phyloP scores from a whole-genome alignment of 805 yeast genomes.

The Kluyveromyces nonfermentans region DNA sequence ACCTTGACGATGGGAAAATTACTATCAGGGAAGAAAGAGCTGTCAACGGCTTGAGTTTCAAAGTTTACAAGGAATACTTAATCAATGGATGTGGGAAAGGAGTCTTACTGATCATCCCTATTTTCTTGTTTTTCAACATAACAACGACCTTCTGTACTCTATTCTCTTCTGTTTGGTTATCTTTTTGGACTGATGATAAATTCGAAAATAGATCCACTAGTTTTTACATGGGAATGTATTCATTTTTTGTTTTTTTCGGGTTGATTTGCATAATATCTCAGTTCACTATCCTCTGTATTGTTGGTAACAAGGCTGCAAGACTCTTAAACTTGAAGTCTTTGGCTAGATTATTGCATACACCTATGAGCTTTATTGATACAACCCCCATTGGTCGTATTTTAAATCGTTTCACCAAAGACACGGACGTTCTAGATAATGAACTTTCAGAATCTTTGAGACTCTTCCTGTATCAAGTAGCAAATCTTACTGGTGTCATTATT shows the following conservation, averaged over 20 bases:
- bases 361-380: conserved; percentile 76
- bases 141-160: conserved; percentile 24
- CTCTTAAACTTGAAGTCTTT: conserved; percentile 54
- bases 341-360: conserved; percentile 56
- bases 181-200: conserved; percentile 65
- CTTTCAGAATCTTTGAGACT: conserved; percentile 59
- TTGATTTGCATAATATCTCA: conserved; percentile 34
- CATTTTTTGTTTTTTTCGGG: conserved; percentile 45
- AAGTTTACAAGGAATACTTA: conserved; percentile 44
- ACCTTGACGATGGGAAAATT: conserved; percentile 20
- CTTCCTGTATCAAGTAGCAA: conserved; percentile 43
- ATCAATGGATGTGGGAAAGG: conserved; percentile 45
- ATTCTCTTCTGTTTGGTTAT: conserved; percentile 51
- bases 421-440: conserved; percentile 77
- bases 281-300: conserved; percentile 23
- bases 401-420: conserved; percentile 81
- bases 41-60: conserved; percentile 41
- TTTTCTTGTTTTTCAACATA: conserved; percentile 16
- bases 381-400: conserved; percentile 83
- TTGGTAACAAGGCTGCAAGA: conserved; percentile 47
- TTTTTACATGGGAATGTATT: conserved; percentile 70
- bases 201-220: conserved; percentile 39
- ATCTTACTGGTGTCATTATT: conserved; percentile 55
- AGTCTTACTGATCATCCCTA: conserved; percentile 17
- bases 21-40: conserved; percentile 48